These are phyloP conservation scores for Isabelozyma heimii DNA, from an alignment of 805 yeast genomes.

Conservation along the genomic window DNA sequence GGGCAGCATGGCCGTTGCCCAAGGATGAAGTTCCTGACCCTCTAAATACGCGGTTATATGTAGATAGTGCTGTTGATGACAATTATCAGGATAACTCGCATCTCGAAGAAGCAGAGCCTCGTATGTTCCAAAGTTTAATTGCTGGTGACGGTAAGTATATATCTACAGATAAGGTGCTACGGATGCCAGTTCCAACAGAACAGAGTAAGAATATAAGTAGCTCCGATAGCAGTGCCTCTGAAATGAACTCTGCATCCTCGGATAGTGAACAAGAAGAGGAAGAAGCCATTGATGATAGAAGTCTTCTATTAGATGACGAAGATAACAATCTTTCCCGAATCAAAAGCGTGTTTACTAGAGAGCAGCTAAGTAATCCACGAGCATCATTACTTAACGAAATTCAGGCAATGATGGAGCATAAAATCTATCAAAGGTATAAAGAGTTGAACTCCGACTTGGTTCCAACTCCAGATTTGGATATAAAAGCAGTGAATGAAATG, in stretches of 20 bases:
- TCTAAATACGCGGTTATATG: conserved; percentile 16
- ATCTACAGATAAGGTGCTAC: too few relatives aligned
- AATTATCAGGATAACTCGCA: conserved; percentile 3
- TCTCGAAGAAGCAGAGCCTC: conserved; percentile 4
- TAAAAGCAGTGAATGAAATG: conserved; percentile 4
- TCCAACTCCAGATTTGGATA: neutral
- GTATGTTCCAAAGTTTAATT: too few relatives aligned
- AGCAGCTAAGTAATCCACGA: conserved; percentile 14
- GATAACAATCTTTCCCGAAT: conserved; percentile 7
- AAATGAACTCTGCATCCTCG: neutral
- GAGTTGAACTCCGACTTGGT: neutral
- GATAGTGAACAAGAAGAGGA: conserved; percentile 8
- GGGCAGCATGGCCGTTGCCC: conserved; percentile 63
- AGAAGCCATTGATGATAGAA: conserved; percentile 4
- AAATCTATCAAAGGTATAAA: conserved; percentile 7
- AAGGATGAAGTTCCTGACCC: conserved; percentile 37
- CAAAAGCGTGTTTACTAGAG: conserved; percentile 4
- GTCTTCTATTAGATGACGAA: conserved; percentile 5
- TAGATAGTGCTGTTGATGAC: conserved; percentile 8
- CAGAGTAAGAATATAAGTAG: neutral
- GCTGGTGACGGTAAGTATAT: too few relatives aligned
- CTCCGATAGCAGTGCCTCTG: too few relatives aligned
- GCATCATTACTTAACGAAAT: conserved; percentile 20
- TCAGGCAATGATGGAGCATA: conserved; percentile 13
- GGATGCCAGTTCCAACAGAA: too few relatives aligned